Evolutionary conservation across 345 rosid genomes (phyloP).

Genomic region (Sisymbrium altissimum): DNA sequence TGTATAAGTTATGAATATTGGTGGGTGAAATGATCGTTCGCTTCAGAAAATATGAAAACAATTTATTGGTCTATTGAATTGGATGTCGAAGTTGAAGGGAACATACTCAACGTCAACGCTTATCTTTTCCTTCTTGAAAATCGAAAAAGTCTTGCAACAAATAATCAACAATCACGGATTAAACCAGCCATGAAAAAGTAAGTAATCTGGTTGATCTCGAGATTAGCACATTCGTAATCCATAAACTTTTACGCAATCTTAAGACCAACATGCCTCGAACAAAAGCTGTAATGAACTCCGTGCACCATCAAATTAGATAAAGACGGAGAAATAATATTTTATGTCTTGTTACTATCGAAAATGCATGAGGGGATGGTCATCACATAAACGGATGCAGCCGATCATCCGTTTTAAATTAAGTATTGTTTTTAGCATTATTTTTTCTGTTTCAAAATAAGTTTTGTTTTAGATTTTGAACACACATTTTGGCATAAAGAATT

Average conservation of each 20-base stretch:
- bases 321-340: not conserved
- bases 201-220: slow-evolving; percentile 1
- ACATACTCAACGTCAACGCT: slow-evolving; percentile 6
- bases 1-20: not conserved
- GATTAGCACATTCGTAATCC: not conserved
- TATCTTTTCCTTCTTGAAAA: slow-evolving; percentile 4
- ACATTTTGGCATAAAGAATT: not conserved
- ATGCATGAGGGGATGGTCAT: not conserved
- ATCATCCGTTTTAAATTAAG: not conserved
- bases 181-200: not conserved
- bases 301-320: not conserved
- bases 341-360: not conserved
- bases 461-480: not conserved
- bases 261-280: slow-evolving; percentile 19
- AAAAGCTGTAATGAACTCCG: not conserved
- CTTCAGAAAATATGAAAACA: slow-evolving; percentile 3
- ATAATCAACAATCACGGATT: slow-evolving; percentile 6
- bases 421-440: not conserved
- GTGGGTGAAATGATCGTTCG: slow-evolving; percentile 1
- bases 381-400: not conserved
- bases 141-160: slow-evolving; percentile 6
- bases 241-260: not conserved
- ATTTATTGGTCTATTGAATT: slow-evolving; percentile 15
- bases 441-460: not conserved
- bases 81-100: slow-evolving; percentile 22